These are phyloP conservation scores for Rosa chinensis DNA, from an alignment of 306 rosid species.

Conservation along the genomic window DNA sequence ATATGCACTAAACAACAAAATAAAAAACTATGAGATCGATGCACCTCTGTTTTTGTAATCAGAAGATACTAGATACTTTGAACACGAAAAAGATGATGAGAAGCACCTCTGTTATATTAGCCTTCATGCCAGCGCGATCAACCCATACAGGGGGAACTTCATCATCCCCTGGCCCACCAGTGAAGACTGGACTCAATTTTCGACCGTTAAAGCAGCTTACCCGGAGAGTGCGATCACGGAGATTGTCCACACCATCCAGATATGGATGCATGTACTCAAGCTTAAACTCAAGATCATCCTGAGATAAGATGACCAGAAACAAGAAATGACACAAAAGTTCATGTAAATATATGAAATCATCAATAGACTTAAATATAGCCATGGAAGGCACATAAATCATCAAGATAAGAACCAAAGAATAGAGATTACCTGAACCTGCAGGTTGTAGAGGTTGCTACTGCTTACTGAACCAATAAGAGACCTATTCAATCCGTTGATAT, in stretches of 20 bases:
- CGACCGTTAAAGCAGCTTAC: constrained; percentile 94
- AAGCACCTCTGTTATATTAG: constrained; percentile 85
- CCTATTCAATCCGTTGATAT: constrained; percentile 79
- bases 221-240: constrained; percentile 73
- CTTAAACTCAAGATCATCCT: constrained; percentile 97
- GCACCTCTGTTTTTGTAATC: neutral
- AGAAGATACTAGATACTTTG: neutral
- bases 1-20: neutral
- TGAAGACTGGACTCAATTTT: constrained; percentile 93
- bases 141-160: constrained; percentile 98
- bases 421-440: constrained; percentile 78
- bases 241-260: constrained; percentile 74
- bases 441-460: constrained; percentile 78
- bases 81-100: constrained; percentile 1
- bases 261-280: constrained; percentile 95
- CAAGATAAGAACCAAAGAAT: constrained; percentile 5
- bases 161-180: constrained; percentile 94
- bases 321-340: constrained; percentile 20
- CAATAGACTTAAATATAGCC: neutral
- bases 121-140: constrained; percentile 86
- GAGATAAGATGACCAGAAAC: constrained; percentile 21
- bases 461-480: constrained; percentile 78
- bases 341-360: constrained; percentile 10
- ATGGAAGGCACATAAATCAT: neutral
- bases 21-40: neutral